Evolutionary conservation across 2,329 filamentous ascomycete species (phyloP), one percentile per base, ranked within the genome.

Genomic region (Intubia oerlemansii): DNA sequence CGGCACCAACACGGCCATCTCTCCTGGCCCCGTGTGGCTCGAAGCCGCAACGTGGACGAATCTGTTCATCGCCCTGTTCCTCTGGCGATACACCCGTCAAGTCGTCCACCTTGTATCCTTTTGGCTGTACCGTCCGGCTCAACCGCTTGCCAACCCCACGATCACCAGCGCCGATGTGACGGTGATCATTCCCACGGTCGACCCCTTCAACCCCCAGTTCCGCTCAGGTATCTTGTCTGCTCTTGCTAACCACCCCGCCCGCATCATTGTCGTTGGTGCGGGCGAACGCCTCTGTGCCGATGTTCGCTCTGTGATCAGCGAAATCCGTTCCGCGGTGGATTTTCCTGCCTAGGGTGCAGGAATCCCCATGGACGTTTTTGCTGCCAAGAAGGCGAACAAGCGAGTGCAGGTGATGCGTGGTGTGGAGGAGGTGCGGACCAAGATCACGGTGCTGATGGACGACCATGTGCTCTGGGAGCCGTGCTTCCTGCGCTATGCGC

Each of bases 401-500:
- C 57, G 64, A 1, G 26, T 36, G 2, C 62, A 68, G 34, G 41
- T 66, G 4, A 45, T 46, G 2, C 39, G 42, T 2, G 60, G 50
- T 0, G 39, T 64, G 7, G 34, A 39, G 0, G 24, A 38, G 0
- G 45, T 57, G 20, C 26, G 36, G 1, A 61, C 59, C 0, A 6
- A 38, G 1, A 48, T 68, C 29, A 53, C 53, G 0, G 44, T 63
- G 6, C 42, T 59, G 3, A 47, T 53, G 10, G 62, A 68, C 34
- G 62, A 66, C 40, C 57, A 63, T 36, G 59, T 63, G 11, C 53
- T 59, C 38, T 66, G 59, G 61, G 47, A 38, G 4, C 18, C 35
- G 0, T 34, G 34, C 1, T 60, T 63, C 34, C 44, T 67, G 1
- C 25, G 39, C 0, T 44, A 50, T 0, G 35, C 57, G 1, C 42